These are phyloP conservation scores for Zymoseptoria crescenta DNA, from an alignment of 2,329 filamentous ascomycete species.

Conservation along the genomic window DNA sequence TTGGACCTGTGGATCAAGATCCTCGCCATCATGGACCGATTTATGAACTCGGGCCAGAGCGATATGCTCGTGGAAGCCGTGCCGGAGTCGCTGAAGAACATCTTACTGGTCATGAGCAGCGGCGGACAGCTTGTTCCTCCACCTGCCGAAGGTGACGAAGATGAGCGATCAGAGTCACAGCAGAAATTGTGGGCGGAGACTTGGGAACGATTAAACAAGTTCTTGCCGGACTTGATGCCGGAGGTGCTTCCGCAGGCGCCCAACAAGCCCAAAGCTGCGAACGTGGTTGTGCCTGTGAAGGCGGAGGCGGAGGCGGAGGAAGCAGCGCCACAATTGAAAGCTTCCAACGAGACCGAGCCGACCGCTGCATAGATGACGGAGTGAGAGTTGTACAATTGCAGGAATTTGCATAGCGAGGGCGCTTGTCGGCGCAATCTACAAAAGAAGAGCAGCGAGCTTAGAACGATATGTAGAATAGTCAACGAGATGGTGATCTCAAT, in stretches of 20 bases:
- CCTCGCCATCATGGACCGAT: slow-evolving; percentile 87
- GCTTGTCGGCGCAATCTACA: background rate
- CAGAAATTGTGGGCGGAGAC: slow-evolving; percentile 55
- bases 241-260: slow-evolving; percentile 50
- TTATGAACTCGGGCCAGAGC: slow-evolving; percentile 88
- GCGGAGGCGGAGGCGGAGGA: background rate
- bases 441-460: background rate
- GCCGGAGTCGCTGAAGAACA: slow-evolving; percentile 91
- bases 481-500: background rate
- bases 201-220: slow-evolving; percentile 51
- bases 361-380: background rate
- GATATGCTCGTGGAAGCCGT: slow-evolving; percentile 80
- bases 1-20: slow-evolving; percentile 87
- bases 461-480: background rate
- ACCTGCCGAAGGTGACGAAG: slow-evolving; percentile 29
- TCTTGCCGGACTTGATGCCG: slow-evolving; percentile 51
- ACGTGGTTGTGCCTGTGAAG: background rate
- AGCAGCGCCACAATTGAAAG: background rate
- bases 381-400: background rate
- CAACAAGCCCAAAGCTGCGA: slow-evolving; percentile 5
- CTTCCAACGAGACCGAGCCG: background rate
- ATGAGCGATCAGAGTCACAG: slow-evolving; percentile 37
- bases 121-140: slow-evolving; percentile 76
- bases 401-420: background rate
- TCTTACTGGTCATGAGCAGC: slow-evolving; percentile 88